phyloP scores from a whole-genome alignment of 139 green algal genomes.

The Chlamydomonas eustigma region DNA sequence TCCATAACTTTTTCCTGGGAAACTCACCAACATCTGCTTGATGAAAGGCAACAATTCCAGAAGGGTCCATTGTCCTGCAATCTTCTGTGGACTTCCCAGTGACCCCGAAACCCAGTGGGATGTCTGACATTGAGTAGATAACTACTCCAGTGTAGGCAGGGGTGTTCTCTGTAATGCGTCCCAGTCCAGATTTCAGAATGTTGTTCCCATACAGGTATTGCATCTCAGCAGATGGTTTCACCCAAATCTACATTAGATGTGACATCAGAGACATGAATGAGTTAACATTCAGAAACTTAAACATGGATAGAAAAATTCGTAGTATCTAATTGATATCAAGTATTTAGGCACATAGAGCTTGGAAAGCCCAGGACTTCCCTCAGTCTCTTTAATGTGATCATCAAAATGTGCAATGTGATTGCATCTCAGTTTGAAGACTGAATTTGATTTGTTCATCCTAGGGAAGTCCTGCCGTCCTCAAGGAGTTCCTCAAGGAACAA shows the following conservation, averaged over 20 bases:
- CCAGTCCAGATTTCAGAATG: slow-evolving; percentile 93
- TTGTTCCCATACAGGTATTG: slow-evolving; percentile 98
- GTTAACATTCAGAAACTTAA: no score
- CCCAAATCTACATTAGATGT: slow-evolving; percentile 76
- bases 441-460: no score
- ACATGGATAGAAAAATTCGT: no score
- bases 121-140: slow-evolving; percentile 78
- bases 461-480: no score
- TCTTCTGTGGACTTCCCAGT: slow-evolving; percentile 88
- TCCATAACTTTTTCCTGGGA: background rate
- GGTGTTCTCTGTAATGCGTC: slow-evolving; percentile 95
- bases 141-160: slow-evolving; percentile 84
- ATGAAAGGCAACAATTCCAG: slow-evolving; percentile 90
- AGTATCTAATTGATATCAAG: no score
- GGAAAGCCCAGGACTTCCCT: no score
- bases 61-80: slow-evolving; percentile 85
- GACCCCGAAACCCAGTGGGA: slow-evolving; percentile 96
- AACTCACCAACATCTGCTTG: slow-evolving; percentile 84
- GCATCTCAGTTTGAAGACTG: slow-evolving; percentile 38
- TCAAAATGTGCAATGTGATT: no score
- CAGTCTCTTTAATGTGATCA: no score
- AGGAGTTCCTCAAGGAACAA: no score
- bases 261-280: background rate
- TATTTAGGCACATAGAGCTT: no score
- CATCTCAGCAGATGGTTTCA: slow-evolving; percentile 97